These are phyloP conservation scores for Zygnema circumcarinatum DNA, from an alignment of 139 green algal genomes.

Conservation along the genomic window DNA sequence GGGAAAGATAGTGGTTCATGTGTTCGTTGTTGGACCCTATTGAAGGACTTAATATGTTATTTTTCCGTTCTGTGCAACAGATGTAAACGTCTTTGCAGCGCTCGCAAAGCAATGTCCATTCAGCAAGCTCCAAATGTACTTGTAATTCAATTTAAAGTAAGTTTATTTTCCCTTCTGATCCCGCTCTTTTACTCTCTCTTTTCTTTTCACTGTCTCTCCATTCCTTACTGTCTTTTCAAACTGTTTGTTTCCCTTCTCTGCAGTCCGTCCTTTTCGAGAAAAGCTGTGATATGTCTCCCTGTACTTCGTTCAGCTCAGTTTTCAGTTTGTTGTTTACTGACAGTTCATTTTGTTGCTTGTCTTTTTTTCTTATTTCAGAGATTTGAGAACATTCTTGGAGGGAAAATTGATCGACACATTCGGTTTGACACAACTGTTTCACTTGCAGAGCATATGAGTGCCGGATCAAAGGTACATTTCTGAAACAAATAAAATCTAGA, in stretches of 20 bases:
- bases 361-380: slow-evolving; percentile 25
- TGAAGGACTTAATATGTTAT: no score
- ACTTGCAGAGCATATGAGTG: slow-evolving; percentile 75
- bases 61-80: no score
- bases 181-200: slow-evolving; percentile 11
- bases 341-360: no score
- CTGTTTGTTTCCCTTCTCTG: not conserved
- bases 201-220: not conserved
- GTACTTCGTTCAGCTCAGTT: no score
- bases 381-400: slow-evolving; percentile 65
- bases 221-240: not conserved
- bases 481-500: no score
- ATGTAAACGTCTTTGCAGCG: slow-evolving; percentile 46
- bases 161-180: not conserved
- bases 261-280: not conserved
- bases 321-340: no score
- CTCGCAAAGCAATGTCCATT: slow-evolving; percentile 51
- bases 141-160: slow-evolving; percentile 61
- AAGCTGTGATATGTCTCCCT: no score
- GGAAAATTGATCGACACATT: slow-evolving; percentile 83
- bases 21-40: no score
- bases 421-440: slow-evolving; percentile 79
- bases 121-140: slow-evolving; percentile 55
- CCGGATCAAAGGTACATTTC: slow-evolving; percentile 15
- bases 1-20: not conserved